phyloP scores from a whole-genome alignment of 768 basidiomycete species.

The Mycena venus region DNA sequence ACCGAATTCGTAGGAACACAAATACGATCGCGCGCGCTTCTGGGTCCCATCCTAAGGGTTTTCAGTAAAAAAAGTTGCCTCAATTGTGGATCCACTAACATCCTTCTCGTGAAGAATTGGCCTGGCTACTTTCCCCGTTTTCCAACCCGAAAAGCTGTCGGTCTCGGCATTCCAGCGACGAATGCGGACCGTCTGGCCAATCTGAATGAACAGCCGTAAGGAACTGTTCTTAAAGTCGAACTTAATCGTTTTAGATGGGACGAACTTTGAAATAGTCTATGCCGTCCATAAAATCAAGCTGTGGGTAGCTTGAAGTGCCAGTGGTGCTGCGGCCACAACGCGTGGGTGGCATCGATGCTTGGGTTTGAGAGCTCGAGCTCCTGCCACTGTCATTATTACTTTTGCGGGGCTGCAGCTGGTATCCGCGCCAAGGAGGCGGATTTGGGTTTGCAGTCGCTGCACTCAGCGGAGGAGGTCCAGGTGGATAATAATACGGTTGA shows the following conservation, averaged over 20 bases:
- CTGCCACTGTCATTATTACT: neutral
- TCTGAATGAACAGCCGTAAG: neutral
- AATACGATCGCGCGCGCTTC: conserved; percentile 17
- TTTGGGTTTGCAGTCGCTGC: conserved; percentile 16
- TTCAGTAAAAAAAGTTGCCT: neutral
- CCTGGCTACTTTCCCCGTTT: neutral
- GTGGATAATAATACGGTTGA: conserved; percentile 13
- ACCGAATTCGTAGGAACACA: conserved; percentile 7
- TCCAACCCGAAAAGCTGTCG: conserved; percentile 19
- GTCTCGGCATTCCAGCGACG: conserved; percentile 20
- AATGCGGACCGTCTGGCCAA: conserved; percentile 24
- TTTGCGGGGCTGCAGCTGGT: neutral
- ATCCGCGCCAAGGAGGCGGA: neutral
- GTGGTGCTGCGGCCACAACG: neutral
- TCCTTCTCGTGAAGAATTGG: conserved; percentile 15
- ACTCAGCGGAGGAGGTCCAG: conserved; percentile 26
- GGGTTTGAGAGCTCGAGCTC: neutral
- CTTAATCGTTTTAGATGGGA: neutral
- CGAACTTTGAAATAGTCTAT: conserved; percentile 30
- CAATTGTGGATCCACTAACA: neutral
- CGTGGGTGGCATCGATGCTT: neutral
- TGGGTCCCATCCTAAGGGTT: conserved; percentile 19
- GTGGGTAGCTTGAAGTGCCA: neutral
- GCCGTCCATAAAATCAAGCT: conserved; percentile 27
- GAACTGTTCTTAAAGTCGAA: neutral